Evolutionary conservation across 2,329 filamentous ascomycete species (phyloP).

Genomic region (Aphanocladium album): DNA sequence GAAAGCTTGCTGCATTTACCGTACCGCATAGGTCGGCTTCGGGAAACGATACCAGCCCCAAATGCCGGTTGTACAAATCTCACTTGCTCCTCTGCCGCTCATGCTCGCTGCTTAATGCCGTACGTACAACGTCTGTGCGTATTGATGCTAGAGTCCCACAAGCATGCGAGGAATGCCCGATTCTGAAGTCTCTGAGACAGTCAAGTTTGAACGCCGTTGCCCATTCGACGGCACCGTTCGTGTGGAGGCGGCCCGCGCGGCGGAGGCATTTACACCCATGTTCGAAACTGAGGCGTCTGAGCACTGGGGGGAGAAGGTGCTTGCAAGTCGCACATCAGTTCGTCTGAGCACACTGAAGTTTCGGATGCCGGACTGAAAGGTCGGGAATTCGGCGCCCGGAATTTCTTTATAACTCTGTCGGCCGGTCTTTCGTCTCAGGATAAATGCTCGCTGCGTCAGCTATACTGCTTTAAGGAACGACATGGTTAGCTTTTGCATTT

Average conservation of each 20-base stretch:
- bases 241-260: conserved; percentile 10
- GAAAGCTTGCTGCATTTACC: not conserved
- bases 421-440: not conserved
- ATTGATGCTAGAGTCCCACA: not conserved
- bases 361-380: not conserved
- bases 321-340: not conserved
- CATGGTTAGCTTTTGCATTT: not conserved
- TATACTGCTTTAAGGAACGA: not conserved
- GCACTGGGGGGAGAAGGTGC: not conserved
- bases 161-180: not conserved
- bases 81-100: not conserved
- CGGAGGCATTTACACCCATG: not conserved
- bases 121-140: conserved; percentile 3
- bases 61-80: not conserved
- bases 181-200: not conserved
- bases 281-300: conserved; percentile 7
- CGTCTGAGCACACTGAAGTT: conserved; percentile 1
- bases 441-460: not conserved
- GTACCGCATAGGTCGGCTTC: not conserved
- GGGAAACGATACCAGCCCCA: not conserved
- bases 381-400: not conserved
- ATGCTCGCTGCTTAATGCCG: not conserved
- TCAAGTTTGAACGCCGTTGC: not conserved
- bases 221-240: not conserved
- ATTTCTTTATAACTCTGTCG: not conserved